Percentiles rank a stretch among this genome's conserved stretches.
These are phyloP conservation scores for Corylus americana DNA, from an alignment of 306 rosid genomes.

Conservation along the genomic window DNA sequence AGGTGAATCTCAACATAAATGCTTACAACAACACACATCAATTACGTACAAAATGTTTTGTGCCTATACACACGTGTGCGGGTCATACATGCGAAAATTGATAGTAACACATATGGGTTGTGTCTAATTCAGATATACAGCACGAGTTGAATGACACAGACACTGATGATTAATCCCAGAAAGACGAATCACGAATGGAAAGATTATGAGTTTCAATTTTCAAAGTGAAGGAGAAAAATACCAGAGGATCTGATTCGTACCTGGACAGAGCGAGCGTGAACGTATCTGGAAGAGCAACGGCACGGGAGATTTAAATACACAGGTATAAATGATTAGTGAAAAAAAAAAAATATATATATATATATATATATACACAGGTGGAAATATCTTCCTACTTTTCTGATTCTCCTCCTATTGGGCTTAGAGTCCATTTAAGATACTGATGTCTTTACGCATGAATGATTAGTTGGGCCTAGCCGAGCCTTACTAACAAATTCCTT, in stretches of 20 bases:
- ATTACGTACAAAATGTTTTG: too few species aligned
- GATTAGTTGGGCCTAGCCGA: background rate
- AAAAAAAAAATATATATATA: too few species aligned
- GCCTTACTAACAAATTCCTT: background rate
- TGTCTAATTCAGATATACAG: background rate
- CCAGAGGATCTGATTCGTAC: background rate
- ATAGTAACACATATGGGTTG: background rate
- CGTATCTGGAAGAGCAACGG: background rate
- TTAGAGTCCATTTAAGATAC: background rate
- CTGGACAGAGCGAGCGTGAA: background rate
- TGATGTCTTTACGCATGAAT: too few species aligned
- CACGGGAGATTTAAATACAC: background rate
- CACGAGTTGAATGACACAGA: background rate
- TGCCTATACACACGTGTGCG: background rate
- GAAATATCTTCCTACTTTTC: constrained; percentile 5
- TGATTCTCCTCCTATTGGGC: background rate
- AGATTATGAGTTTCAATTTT: background rate
- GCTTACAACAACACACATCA: background rate
- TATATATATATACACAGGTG: too few species aligned
- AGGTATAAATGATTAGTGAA: background rate
- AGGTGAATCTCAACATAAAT: background rate
- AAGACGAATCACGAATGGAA: background rate
- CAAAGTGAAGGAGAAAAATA: background rate
- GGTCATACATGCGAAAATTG: background rate
- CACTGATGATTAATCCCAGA: background rate